Percentiles rank a stretch among this genome's conserved stretches.
phyloP scores from a whole-genome alignment of 495 filamentous ascomycete genomes.

The Aspergillus diversus region DNA sequence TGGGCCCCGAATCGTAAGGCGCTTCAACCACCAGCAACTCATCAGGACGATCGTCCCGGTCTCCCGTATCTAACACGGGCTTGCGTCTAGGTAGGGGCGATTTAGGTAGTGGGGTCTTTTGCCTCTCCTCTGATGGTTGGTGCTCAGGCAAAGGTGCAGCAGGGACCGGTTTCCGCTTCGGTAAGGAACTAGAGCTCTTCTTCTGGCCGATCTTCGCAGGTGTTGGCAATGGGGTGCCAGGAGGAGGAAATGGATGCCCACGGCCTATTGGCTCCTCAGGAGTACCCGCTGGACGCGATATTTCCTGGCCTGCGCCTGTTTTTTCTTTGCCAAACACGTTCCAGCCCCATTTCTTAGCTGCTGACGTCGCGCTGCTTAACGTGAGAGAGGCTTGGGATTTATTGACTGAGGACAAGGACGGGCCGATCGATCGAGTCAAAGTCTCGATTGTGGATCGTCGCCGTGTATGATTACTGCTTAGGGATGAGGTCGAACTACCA shows the following conservation, averaged over 20 bases:
- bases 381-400: constrained; percentile 52
- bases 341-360: constrained; percentile 83
- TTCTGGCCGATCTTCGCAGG: constrained; percentile 68
- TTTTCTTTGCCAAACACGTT: constrained; percentile 67
- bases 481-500: constrained; percentile 35
- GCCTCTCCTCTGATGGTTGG: constrained; percentile 25
- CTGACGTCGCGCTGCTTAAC: constrained; percentile 72
- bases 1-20: constrained; percentile 54
- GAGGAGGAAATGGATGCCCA: constrained; percentile 57
- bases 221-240: constrained; percentile 69
- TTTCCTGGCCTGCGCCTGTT: constrained; percentile 31
- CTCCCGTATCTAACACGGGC: constrained; percentile 31
- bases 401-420: constrained; percentile 30
- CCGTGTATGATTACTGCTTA: constrained; percentile 35
- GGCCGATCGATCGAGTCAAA: constrained; percentile 39
- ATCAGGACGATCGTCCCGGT: constrained; percentile 29
- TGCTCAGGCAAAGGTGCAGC: constrained; percentile 41
- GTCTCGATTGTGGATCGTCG: constrained; percentile 48
- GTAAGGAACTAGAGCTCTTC: constrained; percentile 56
- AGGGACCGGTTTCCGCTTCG: constrained; percentile 64
- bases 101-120: constrained; percentile 29
- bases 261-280: constrained; percentile 72
- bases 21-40: constrained; percentile 56
- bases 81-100: constrained; percentile 44
- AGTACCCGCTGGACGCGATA: constrained; percentile 51